A percentile compares a stretch with the other conserved stretches of the same genome.
phyloP scores from a whole-genome alignment of 164 flowering plant genomes.

The Nelumbo lutea region DNA sequence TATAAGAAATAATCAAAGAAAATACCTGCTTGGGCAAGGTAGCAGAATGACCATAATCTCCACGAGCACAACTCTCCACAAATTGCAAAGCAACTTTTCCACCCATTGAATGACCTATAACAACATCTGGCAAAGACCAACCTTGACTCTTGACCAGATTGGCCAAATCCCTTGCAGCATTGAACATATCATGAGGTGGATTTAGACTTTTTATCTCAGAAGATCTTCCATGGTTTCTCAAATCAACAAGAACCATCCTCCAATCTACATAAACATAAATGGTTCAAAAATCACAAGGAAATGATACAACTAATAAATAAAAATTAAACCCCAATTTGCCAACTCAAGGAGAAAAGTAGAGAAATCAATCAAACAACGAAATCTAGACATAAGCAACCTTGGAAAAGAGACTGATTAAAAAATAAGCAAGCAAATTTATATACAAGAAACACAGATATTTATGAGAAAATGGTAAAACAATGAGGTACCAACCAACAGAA shows the following conservation, averaged over 20 bases:
- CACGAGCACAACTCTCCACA: conserved; percentile 58
- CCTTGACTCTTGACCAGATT: conserved; percentile 53
- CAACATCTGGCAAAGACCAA: conserved; percentile 96
- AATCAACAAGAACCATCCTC: conserved; percentile 89
- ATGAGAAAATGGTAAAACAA: background rate
- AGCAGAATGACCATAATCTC: conserved; percentile 63
- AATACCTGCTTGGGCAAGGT: conserved; percentile 75
- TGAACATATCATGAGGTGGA: conserved; percentile 78
- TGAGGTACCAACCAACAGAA: conserved; percentile 29
- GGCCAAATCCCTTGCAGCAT: conserved; percentile 84
- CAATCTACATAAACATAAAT: conserved; percentile 36
- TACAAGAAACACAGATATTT: background rate
- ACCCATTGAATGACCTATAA: conserved; percentile 93
- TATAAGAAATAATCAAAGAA: background rate
- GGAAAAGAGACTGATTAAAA: background rate
- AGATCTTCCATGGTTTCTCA: conserved; percentile 90
- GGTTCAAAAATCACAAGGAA: background rate
- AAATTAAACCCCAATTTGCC: background rate
- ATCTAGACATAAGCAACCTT: background rate
- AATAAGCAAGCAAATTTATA: background rate
- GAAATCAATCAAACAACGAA: background rate
- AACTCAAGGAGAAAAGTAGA: background rate
- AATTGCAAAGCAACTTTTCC: conserved; percentile 87
- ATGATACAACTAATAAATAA: background rate
- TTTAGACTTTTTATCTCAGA: conserved; percentile 48